Conservation (phyloP, 1,284 basidiomycete species). For the Psilocybe mexicana region DNA sequence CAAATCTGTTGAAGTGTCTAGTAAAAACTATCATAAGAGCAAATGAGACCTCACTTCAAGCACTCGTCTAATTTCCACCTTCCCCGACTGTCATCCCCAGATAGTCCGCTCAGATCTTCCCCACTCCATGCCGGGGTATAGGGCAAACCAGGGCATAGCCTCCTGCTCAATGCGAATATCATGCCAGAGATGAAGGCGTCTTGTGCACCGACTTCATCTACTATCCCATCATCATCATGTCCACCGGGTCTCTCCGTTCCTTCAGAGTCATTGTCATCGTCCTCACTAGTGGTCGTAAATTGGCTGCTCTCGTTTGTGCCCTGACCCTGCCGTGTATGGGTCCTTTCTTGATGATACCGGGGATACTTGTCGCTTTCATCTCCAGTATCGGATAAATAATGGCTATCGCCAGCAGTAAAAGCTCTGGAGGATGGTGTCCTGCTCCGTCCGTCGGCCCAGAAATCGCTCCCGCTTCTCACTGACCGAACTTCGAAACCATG, state of each 20-base stretch:
- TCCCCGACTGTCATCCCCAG: constrained; percentile 44
- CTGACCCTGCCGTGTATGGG: constrained; percentile 28
- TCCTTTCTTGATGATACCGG: constrained; percentile 24
- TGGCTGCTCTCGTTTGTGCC: constrained; percentile 26
- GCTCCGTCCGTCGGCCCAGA: constrained; percentile 65
- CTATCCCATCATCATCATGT: constrained; percentile 40
- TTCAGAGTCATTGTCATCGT: constrained; percentile 56
- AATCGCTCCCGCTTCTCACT: constrained; percentile 73
- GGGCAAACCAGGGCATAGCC: constrained; percentile 66
- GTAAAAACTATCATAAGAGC: neutral
- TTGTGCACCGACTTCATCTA: constrained; percentile 74
- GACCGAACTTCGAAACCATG: constrained; percentile 44
- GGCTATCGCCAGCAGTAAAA: constrained; percentile 46
- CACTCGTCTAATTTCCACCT: constrained; percentile 78
- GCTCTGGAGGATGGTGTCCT: constrained; percentile 56
- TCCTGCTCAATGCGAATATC: constrained; percentile 71
- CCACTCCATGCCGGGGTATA: constrained; percentile 60
- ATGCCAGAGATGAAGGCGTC: constrained; percentile 81
- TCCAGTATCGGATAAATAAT: constrained; percentile 33
- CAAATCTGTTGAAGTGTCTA: constrained; percentile 51
- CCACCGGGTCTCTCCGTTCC: constrained; percentile 50
- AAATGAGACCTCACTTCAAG: constrained; percentile 48
- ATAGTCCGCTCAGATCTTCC: constrained; percentile 32
- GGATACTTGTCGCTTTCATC: constrained; percentile 28
- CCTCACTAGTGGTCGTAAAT: constrained; percentile 28